These are phyloP conservation scores for Verticillium albo-atrum DNA, from an alignment of 2,329 filamentous ascomycete species.

Conservation along the genomic window DNA sequence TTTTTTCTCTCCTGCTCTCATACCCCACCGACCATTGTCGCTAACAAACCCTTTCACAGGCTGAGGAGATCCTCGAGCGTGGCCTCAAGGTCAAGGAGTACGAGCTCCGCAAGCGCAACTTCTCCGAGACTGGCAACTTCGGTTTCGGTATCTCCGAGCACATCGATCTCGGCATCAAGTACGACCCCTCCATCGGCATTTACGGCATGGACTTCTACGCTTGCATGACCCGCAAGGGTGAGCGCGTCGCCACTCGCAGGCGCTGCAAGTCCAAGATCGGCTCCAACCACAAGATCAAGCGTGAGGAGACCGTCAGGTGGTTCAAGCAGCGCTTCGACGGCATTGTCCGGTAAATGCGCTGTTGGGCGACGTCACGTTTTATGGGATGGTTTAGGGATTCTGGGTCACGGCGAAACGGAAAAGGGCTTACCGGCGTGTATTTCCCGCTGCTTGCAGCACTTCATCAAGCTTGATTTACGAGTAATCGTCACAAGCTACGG, in stretches of 20 bases:
- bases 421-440: constrained; percentile 30
- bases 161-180: constrained; percentile 99
- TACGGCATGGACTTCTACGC: constrained; percentile 99
- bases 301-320: constrained; percentile 96
- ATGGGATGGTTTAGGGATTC: constrained; percentile 15
- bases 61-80: constrained; percentile 99
- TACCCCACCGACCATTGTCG: neutral
- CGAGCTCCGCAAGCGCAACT: constrained; percentile 99
- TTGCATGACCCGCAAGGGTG: constrained; percentile 99
- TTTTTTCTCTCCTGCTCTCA: neutral
- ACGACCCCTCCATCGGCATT: constrained; percentile 96
- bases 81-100: constrained; percentile 99
- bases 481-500: constrained; percentile 58
- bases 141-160: constrained; percentile 99
- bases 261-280: constrained; percentile 85
- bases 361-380: constrained; percentile 15
- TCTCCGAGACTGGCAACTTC: constrained; percentile 99
- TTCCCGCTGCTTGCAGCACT: constrained; percentile 33
- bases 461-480: constrained; percentile 48
- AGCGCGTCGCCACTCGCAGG: constrained; percentile 94
- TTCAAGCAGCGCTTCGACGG: constrained; percentile 89
- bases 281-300: constrained; percentile 86
- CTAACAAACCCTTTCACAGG: constrained; percentile 42
- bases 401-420: constrained; percentile 28
- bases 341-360: constrained; percentile 84